These are phyloP conservation scores for Neopestalotiopsis rosae DNA, from an alignment of 2,329 filamentous ascomycete species.

Conservation along the genomic window DNA sequence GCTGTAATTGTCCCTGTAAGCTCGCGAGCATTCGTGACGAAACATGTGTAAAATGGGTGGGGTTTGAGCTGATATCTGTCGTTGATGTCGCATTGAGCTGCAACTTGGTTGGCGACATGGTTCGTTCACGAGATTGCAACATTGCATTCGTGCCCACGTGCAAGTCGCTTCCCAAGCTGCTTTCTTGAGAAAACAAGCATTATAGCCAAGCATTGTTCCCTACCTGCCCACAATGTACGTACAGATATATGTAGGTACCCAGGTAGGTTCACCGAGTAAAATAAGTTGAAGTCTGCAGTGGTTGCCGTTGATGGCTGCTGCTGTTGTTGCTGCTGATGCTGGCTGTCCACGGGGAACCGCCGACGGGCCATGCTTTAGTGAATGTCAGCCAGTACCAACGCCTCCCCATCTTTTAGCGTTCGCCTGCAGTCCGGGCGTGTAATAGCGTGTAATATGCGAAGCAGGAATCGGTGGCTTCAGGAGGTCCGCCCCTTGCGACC, in stretches of 20 bases:
- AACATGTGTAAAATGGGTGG: background rate
- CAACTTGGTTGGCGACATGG: background rate
- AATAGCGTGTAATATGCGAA: constrained; percentile 7
- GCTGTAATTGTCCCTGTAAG: background rate
- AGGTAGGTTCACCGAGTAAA: no score
- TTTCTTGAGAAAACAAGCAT: no score
- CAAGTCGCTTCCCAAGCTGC: no score
- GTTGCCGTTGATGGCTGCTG: no score
- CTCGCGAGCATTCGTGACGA: background rate
- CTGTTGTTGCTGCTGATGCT: no score
- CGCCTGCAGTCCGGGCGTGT: background rate
- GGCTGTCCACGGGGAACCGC: no score
- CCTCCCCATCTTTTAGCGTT: background rate
- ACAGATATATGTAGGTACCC: no score
- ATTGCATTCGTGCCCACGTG: no score
- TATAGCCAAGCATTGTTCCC: no score
- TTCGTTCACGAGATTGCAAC: background rate
- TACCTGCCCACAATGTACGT: no score
- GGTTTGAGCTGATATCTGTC: background rate
- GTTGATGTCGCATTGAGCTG: background rate
- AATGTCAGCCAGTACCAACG: background rate
- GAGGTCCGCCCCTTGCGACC: background rate
- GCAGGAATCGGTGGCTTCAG: constrained; percentile 8
- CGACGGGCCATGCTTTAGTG: background rate
- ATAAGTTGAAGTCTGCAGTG: no score